Base-by-base conservation (phyloP, 148 eudicot species). In the Diospyros lotus region DNA sequence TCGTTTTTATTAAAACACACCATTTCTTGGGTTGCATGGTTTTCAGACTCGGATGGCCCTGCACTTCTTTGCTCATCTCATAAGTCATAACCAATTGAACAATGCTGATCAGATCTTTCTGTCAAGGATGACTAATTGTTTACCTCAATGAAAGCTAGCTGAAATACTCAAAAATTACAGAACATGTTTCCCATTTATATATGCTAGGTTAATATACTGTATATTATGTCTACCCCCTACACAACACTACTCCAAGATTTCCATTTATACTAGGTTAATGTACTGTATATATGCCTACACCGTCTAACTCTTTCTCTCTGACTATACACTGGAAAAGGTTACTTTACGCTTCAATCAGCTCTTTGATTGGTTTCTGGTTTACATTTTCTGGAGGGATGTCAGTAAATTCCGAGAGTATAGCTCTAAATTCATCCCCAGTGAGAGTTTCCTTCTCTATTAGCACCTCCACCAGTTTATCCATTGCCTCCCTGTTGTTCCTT, bases 361-460 rank as follows among this genome's bases (percentile, higher is more conserved):
- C 86, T 63, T 83, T 74, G 28, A 85, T 72, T 6, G 87, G 77
- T 79, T 82, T 84, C 42, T 45, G 76, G 48, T 51, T 71, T 0
- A 73, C 28, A 15, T 79, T 70, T 3, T 71, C 77, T 0, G 58
- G 58, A 59, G 94, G 80, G 17, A 88, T 69, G 42, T 82, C 78
- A 0, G 84, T 84, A 74, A 85, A 89, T 75, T 89, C 88, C 18
- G 90, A 88, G 3, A 93, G 87, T 41, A 89, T 85, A 45, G 90
- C 85, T 75, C 91, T 85, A 60, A 93, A 89, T 73, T 93, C 97
- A 18, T 89, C 93, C 62, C 97, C 92, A 0, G 86, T 59, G 4
- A 93, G 85, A 0, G 94, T 91, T 78, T 93, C 94, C 70, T 80
- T 91, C 83, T 93, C 97, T 17, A 89, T 66, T n/a, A 89, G 74